Conservation (phyloP, 495 filamentous ascomycete species). For the Penicillium samsonianum region DNA sequence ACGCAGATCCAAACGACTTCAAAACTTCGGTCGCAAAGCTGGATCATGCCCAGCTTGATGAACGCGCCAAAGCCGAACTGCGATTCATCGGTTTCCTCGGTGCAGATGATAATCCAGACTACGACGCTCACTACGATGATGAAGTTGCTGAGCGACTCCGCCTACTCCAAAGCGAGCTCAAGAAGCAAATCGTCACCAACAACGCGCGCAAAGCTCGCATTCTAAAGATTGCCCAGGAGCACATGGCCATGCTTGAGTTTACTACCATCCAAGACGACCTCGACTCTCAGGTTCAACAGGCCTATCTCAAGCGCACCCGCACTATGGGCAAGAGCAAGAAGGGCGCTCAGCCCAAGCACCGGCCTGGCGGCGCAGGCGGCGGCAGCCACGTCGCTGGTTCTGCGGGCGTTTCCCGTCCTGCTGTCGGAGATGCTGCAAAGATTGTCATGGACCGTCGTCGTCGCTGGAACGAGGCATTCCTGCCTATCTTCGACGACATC, state of each 20-base stretch:
- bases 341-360: slow-evolving; percentile 62
- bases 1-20: slow-evolving; percentile 61
- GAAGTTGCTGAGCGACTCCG: slow-evolving; percentile 89
- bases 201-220: slow-evolving; percentile 86
- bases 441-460: slow-evolving; percentile 85
- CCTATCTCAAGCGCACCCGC: slow-evolving; percentile 94
- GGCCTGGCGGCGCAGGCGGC: slow-evolving; percentile 63
- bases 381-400: slow-evolving; percentile 52
- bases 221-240: slow-evolving; percentile 80
- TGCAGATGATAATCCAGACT: slow-evolving; percentile 68
- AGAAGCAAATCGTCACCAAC: slow-evolving; percentile 78
- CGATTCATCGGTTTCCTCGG: slow-evolving; percentile 90
- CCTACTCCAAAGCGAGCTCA: slow-evolving; percentile 77
- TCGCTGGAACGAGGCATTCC: slow-evolving; percentile 85
- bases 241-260: slow-evolving; percentile 95
- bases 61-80: slow-evolving; percentile 86
- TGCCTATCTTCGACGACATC: slow-evolving; percentile 80
- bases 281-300: slow-evolving; percentile 90
- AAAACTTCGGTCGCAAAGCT: slow-evolving; percentile 62
- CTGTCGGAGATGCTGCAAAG: slow-evolving; percentile 86
- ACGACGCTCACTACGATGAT: slow-evolving; percentile 88
- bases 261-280: slow-evolving; percentile 95
- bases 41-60: slow-evolving; percentile 82
- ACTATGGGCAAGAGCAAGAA: slow-evolving; percentile 94
- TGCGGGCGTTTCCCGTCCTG: slow-evolving; percentile 63